A percentile compares a stretch with the other conserved stretches of the same genome.
These are phyloP conservation scores for Sarocladium strictum DNA, from an alignment of 2,329 filamentous ascomycete species.

Conservation along the genomic window DNA sequence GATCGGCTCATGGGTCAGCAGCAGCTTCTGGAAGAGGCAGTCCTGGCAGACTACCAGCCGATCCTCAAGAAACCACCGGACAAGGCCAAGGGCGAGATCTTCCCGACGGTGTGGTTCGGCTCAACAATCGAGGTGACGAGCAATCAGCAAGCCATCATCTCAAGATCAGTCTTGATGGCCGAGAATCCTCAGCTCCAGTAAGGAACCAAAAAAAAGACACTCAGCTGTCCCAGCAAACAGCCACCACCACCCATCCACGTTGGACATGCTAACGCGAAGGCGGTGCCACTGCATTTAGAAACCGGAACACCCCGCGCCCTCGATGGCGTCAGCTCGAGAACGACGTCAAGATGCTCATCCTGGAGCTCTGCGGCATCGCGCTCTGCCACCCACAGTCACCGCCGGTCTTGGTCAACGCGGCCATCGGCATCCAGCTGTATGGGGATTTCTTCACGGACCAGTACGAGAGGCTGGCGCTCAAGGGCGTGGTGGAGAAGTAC, in stretches of 20 bases:
- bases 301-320: conserved; percentile 19
- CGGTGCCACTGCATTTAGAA: background rate
- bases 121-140: conserved; percentile 34
- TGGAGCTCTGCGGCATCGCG: conserved; percentile 34
- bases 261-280: background rate
- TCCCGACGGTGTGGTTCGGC: conserved; percentile 33
- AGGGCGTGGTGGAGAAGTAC: conserved; percentile 37
- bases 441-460: conserved; percentile 35
- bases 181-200: conserved; percentile 32
- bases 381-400: conserved; percentile 31
- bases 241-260: no score
- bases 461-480: conserved; percentile 30
- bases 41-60: conserved; percentile 26
- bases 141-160: conserved; percentile 32
- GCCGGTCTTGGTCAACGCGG: conserved; percentile 31
- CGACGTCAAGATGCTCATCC: conserved; percentile 29
- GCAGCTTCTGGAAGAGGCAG: conserved; percentile 26
- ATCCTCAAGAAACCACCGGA: conserved; percentile 28
- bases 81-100: conserved; percentile 31
- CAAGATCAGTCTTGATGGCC: conserved; percentile 32
- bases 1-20: conserved; percentile 31
- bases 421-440: conserved; percentile 34
- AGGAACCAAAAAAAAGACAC: conserved; percentile 1
- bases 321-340: conserved; percentile 31
- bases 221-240: no score